Conservation (phyloP, 345 rosid species). For the Clausena lansium region DNA sequence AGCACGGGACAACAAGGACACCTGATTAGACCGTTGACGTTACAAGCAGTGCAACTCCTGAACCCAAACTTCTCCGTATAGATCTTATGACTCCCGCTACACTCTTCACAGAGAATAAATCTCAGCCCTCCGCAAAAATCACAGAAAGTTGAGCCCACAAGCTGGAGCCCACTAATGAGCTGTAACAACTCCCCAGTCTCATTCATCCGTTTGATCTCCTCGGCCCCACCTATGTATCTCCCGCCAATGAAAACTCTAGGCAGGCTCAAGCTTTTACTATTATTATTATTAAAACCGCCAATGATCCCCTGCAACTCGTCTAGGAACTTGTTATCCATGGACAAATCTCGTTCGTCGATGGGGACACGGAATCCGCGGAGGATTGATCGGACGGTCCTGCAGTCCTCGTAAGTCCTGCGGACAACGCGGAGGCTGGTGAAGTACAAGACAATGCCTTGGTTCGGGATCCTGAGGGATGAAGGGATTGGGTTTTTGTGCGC, state of each 20-base stretch:
- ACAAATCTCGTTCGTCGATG: constrained; percentile 78
- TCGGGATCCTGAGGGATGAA: constrained; percentile 9
- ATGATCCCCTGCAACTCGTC: constrained; percentile 53
- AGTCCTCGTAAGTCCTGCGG: constrained; percentile 74
- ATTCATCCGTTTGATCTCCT: constrained; percentile 38
- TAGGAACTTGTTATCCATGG: constrained; percentile 56
- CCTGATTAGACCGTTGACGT: constrained; percentile 44
- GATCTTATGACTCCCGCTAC: constrained; percentile 69
- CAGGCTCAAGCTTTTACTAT: constrained; percentile 16
- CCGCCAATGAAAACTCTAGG: constrained; percentile 58
- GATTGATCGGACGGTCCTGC: constrained; percentile 55
- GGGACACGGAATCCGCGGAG: constrained; percentile 48
- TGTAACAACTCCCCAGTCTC: constrained; percentile 51
- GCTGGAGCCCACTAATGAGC: constrained; percentile 29
- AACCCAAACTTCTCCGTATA: constrained; percentile 42
- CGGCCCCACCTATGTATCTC: constrained; percentile 45
- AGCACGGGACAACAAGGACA: constrained; percentile 35
- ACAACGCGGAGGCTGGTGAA: constrained; percentile 78
- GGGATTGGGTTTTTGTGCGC: constrained; percentile 2
- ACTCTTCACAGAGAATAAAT: constrained; percentile 43
- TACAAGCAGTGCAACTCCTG: constrained; percentile 39
- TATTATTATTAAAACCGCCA: not conserved
- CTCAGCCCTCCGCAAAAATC: constrained; percentile 52
- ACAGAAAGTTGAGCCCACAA: constrained; percentile 26
- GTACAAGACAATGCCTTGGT: constrained; percentile 52